These are phyloP conservation scores for Yarrowia yakushimensis DNA, from an alignment of 805 yeast genomes.

Conservation along the genomic window DNA sequence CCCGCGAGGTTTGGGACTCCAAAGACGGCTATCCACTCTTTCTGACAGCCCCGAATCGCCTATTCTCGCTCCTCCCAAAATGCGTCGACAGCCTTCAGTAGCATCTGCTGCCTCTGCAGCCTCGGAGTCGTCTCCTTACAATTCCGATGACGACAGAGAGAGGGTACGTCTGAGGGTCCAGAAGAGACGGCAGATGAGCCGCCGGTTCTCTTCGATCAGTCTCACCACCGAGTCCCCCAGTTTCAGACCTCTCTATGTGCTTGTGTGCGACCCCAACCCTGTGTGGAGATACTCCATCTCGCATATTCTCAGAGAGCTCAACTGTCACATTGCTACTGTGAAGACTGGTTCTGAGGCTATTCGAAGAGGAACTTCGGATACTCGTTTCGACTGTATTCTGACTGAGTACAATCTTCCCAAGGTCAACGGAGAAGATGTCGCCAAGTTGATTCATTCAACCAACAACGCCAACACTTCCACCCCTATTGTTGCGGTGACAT, in stretches of 20 bases:
- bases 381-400: conserved; percentile 78
- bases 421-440: conserved; percentile 65
- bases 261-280: conserved; percentile 85
- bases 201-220: conserved; percentile 35
- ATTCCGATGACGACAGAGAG: conserved; percentile 55
- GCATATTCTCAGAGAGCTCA: conserved; percentile 59
- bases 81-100: conserved; percentile 7
- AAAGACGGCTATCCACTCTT: background rate
- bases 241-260: conserved; percentile 51
- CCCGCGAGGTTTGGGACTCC: conserved; percentile 8
- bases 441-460: conserved; percentile 70
- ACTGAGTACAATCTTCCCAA: conserved; percentile 69
- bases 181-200: conserved; percentile 53
- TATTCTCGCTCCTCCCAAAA: conserved; percentile 9
- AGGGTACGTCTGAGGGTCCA: conserved; percentile 32
- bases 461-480: conserved; percentile 73
- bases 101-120: conserved; percentile 41
- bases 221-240: conserved; percentile 23
- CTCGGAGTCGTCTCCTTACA: conserved; percentile 43
- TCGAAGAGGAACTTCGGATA: conserved; percentile 74
- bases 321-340: conserved; percentile 77
- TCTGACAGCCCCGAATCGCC: conserved; percentile 14
- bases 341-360: conserved; percentile 79
- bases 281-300: conserved; percentile 67
- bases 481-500: conserved; percentile 72